Evolutionary conservation across 2,329 filamentous ascomycete species (phyloP), one percentile per base, ranked within the genome.

Genomic region (Xylariaceae sp.): DNA sequence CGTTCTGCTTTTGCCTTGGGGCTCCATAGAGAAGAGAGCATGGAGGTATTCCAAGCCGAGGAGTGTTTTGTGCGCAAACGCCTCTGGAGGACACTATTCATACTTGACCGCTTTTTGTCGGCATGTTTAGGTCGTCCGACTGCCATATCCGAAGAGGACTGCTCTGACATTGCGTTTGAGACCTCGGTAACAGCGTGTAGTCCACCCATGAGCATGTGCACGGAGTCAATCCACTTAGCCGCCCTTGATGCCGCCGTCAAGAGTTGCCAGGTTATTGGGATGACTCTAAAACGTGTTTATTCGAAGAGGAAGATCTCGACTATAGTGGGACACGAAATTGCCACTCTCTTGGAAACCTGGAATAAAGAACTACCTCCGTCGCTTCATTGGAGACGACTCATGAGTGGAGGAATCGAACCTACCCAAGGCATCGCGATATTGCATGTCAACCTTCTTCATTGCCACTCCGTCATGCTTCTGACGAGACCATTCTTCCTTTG

Each of bases 401-500:
- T 74, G 4, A 72, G 73, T 37, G 74, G 73, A 2, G 72, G 73
- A 35, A 68, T 71, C 23, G 68, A 74, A 44, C 73, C 78, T n/a
- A 75, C 75, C 17, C 76, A 83, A 61, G 80, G 80, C 2, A 79
- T 87, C 39, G 80, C 82, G 3, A 80, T 85, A n/a, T 71, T 88
- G 4, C 85, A 88, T 63, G 75, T 81, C 59, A 85, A 86, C 60
- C 73, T 88, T 23, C 74, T 87, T 42, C 82, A 87, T 59, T 82
- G 79, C 57, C 84, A 88, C 67, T 82, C 83, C 0, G 79, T 87
- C 48, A 80, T 88, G 30, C 75, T 88, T 0, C 76, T 88, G 1
- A 86, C 83, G 1, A 77, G 86, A 34, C 85, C 86, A 0, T 88
- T 88, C 68, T 85, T 88, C 59, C 72, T 87, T 11, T 82, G 80